phyloP scores from a whole-genome alignment of 2,329 filamentous ascomycete species.

The Westerdykella sp. region DNA sequence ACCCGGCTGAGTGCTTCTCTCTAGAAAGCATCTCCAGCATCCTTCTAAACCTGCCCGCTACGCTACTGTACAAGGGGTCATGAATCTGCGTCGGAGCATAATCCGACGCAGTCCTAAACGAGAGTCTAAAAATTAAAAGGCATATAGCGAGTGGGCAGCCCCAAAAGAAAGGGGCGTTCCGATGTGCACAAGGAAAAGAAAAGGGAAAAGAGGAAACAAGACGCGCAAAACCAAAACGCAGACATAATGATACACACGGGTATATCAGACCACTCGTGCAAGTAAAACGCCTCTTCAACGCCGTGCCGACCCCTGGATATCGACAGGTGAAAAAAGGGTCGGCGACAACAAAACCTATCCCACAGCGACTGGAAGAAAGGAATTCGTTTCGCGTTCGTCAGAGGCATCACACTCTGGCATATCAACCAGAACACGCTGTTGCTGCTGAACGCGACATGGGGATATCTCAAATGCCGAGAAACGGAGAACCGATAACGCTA shows the following conservation, averaged over 20 bases:
- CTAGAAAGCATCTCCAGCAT: slow-evolving; percentile 6
- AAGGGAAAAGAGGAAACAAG: background rate
- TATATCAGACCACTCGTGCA: slow-evolving; percentile 19
- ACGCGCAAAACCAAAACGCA: slow-evolving; percentile 1
- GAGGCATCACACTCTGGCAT: slow-evolving; percentile 17
- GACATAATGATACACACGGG: slow-evolving; percentile 28
- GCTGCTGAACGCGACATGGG: slow-evolving; percentile 25
- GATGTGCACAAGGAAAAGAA: slow-evolving; percentile 2
- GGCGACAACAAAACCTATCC: slow-evolving; percentile 14
- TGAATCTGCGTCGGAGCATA: slow-evolving; percentile 15
- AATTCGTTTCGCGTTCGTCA: slow-evolving; percentile 24
- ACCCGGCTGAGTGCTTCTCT: background rate
- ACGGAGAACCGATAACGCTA: slow-evolving; percentile 15
- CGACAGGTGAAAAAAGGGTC: slow-evolving; percentile 1
- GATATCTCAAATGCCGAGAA: slow-evolving; percentile 33
- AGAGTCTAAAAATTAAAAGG: slow-evolving; percentile 36
- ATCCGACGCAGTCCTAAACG: slow-evolving; percentile 21
- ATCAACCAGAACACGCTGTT: slow-evolving; percentile 18
- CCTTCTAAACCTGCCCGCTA: slow-evolving; percentile 8
- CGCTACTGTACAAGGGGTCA: slow-evolving; percentile 33
- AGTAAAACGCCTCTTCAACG: slow-evolving; percentile 14
- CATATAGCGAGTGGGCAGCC: slow-evolving; percentile 27
- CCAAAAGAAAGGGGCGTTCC: background rate
- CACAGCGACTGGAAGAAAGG: slow-evolving; percentile 24
- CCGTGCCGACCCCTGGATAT: slow-evolving; percentile 1